Conservation (phyloP, 495 filamentous ascomycete genomes). For the Collariella sp. region DNA sequence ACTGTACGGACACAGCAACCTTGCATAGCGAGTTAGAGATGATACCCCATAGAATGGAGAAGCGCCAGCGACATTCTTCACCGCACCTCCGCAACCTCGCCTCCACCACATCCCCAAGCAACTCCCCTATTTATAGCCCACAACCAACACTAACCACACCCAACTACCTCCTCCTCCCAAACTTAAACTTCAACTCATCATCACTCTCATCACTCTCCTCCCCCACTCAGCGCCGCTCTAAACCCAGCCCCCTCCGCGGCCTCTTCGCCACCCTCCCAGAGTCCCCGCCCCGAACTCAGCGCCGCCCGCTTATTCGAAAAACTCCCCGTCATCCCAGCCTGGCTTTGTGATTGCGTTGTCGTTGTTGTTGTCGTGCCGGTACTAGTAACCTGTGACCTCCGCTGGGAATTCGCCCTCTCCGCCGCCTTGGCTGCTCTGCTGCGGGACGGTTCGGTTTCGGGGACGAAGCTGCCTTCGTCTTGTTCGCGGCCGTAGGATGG, state of each 20-base stretch:
- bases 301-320: constrained; percentile 21
- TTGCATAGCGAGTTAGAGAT: constrained; percentile 6
- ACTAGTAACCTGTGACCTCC: constrained; percentile 17
- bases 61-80: not conserved
- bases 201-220: no score
- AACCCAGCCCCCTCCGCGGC: constrained; percentile 27
- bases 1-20: not conserved
- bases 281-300: constrained; percentile 23
- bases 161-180: constrained; percentile 26
- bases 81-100: not conserved
- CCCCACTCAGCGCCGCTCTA: constrained; percentile 36
- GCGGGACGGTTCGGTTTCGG: constrained; percentile 17
- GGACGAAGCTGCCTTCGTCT: constrained; percentile 1
- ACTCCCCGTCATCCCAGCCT: constrained; percentile 29
- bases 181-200: constrained; percentile 46
- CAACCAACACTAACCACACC: not conserved
- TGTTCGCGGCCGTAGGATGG: no score
- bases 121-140: not conserved
- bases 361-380: no score
- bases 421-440: constrained; percentile 25
- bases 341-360: constrained; percentile 27
- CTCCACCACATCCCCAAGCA: not conserved
- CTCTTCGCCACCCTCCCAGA: constrained; percentile 42
- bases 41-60: constrained; percentile 23
- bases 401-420: constrained; percentile 19